A percentile compares a stretch with the other conserved stretches of the same genome.
phyloP scores from a whole-genome alignment of 176 grass and related monocot genomes.

The Luzula sylvatica region DNA sequence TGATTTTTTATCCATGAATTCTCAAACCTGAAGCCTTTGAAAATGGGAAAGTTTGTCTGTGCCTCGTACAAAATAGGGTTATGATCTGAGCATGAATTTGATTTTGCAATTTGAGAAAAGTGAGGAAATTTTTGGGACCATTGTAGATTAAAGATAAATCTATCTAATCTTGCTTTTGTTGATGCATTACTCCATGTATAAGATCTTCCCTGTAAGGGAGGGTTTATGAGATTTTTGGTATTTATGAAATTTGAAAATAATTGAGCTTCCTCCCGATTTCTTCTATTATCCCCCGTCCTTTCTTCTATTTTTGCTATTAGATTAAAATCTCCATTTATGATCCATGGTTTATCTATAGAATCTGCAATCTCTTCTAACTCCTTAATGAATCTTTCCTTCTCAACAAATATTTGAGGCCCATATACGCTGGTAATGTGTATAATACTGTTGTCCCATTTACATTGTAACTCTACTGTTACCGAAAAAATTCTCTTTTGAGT shows the following conservation, averaged over 20 bases:
- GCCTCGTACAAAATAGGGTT: neutral
- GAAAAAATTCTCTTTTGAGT: neutral
- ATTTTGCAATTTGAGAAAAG: neutral
- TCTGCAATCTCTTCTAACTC: neutral
- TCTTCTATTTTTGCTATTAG: neutral
- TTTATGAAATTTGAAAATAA: neutral
- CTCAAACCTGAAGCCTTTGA: neutral
- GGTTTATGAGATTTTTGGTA: neutral
- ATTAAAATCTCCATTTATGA: neutral
- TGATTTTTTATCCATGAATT: neutral
- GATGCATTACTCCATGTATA: neutral
- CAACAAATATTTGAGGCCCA: neutral
- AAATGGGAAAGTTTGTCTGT: neutral
- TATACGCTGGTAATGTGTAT: neutral
- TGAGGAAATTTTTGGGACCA: neutral
- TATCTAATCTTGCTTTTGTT: neutral
- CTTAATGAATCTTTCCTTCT: neutral
- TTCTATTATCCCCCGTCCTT: neutral
- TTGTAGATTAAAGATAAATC: neutral
- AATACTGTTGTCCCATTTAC: neutral
- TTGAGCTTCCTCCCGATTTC: neutral
- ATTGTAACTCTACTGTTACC: neutral
- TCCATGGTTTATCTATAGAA: neutral
- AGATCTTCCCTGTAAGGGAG: neutral
- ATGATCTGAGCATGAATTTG: neutral